Base-by-base conservation (phyloP, 805 yeast species). In the Metschnikowia baotianmanensis region DNA sequence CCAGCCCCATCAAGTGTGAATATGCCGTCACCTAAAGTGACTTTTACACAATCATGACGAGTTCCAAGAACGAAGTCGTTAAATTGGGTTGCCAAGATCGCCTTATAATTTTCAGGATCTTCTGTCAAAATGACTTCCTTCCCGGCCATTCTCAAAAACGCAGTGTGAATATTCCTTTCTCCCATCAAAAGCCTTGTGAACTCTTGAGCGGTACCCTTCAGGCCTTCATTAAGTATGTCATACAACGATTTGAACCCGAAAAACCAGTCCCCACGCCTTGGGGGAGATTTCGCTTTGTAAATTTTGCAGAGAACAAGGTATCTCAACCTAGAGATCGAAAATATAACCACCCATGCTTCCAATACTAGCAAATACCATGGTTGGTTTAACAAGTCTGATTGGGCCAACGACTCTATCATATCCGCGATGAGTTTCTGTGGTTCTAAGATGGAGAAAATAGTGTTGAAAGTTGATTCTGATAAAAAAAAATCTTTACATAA, bases 1-100 rank as follows among this genome's bases (percentile, higher is more conserved):
- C 60, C 61, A 9, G 48, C 53, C 9, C 62, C 62, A 30, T 57
- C 62, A 34, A 57, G 47, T 6, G 62, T 57, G 43, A 57, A 57
- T 30, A 57, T 57, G 2, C 62, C 62, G 30, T 57, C 60, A 12
- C 62, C 62, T 34, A 57, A 46, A 27, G 52, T 47, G 6, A 59
- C 50, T 28, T 34, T 33, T 36, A 57, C 45, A 27, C 50, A 51
- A 24, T 51, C 38, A 36, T 54, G 56, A 34, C 62, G 56, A 13
- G 46, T 45, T 3, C 62, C 62, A 26, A 57, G 48, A 13, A 52
- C 46, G 39, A 54, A 57, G 42, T 57, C 62, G 29, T 47, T 48
- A 34, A 57, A 57, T 31, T 57, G 60, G 5, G 61, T 57, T 13
- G 57, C 60, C 46, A 57, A 52, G 7, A 57, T 24, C n/a, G 62